Evolutionary conservation across 345 rosid genomes (phyloP).

Genomic region (Citropsis articulata): DNA sequence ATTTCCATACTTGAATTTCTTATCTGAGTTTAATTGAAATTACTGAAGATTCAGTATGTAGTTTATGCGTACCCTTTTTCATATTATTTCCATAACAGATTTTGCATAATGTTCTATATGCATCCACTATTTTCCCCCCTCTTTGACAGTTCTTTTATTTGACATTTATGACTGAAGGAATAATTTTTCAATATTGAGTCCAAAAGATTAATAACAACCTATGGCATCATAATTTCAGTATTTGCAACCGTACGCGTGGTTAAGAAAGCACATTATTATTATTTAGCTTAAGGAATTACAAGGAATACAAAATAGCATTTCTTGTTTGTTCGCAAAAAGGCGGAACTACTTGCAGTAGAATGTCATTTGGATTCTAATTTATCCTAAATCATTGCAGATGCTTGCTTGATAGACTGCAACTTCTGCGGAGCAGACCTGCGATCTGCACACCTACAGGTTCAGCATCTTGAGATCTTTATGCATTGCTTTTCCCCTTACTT

Average conservation of each 20-base stretch:
- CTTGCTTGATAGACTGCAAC: conserved; percentile 79
- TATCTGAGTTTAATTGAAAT: background rate
- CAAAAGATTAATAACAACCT: background rate
- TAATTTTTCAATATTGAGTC: background rate
- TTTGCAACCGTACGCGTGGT: background rate
- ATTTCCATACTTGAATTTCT: background rate
- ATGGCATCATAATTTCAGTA: background rate
- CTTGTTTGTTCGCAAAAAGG: too few relatives aligned
- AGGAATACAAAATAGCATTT: too few relatives aligned
- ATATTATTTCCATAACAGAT: background rate
- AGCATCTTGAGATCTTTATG: background rate
- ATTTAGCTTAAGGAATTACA: too few relatives aligned
- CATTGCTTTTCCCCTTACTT: background rate
- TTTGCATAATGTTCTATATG: background rate
- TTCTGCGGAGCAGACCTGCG: conserved; percentile 90
- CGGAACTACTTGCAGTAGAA: background rate
- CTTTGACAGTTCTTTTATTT: background rate
- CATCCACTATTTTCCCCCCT: too few relatives aligned
- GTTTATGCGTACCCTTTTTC: background rate
- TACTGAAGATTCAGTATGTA: background rate
- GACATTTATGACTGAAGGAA: background rate
- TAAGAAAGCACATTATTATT: background rate
- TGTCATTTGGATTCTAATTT: background rate
- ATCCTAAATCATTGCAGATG: conserved; percentile 51
- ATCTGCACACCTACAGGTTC: conserved; percentile 91